Base-by-base conservation (phyloP, 768 basidiomycete genomes). In the Mycena galericulata region DNA sequence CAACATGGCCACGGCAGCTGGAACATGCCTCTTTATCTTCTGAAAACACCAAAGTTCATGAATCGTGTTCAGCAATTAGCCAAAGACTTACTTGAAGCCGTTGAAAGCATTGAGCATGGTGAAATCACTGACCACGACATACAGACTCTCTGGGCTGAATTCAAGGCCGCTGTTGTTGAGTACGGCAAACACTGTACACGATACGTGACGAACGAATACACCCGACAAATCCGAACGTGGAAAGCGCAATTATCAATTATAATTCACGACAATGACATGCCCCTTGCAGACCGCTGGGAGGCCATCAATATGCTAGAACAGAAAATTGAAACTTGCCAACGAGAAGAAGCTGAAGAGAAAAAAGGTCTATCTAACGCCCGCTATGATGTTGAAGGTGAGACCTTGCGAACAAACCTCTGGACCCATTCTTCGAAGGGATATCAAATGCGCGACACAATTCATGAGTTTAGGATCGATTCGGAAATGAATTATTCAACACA, bases 1-100 rank as follows among this genome's bases (percentile, higher is more conserved):
- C 27, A 22, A 53, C 30, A 18, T 11, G 51, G 51, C 12, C 51
- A n/a, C n/a, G n/a, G n/a, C n/a, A n/a, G 51, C 4, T 53, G 51
- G 51, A 18, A 15, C 9, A 53, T 53, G 51, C 51, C 51, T 36
- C 29, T 53, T 20, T 53, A 53, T 34, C 51, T 53, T 20, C n/a
- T 53, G 20, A 53, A 53, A 34, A 53, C 51, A 30, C 51, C 51
- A 14, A 53, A 32, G 26, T 53, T 53, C n/a, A 53, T 53, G 29
- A 53, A 53, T 18, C 30, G 32, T 12, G 51, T 53, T n/a, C 51
- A 53, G 20, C 17, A 15, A 32, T 22, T 34, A 4, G 51, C 51
- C 8, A 34, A 30, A 36, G 17, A 53, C 14, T 22, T 53, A 4
- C 4, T 34, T 9, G 30, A 17, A 32, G 51, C 12, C 29, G 20